These are phyloP conservation scores for Lepidium aucheri DNA, from an alignment of 345 rosid genomes.

Conservation along the genomic window DNA sequence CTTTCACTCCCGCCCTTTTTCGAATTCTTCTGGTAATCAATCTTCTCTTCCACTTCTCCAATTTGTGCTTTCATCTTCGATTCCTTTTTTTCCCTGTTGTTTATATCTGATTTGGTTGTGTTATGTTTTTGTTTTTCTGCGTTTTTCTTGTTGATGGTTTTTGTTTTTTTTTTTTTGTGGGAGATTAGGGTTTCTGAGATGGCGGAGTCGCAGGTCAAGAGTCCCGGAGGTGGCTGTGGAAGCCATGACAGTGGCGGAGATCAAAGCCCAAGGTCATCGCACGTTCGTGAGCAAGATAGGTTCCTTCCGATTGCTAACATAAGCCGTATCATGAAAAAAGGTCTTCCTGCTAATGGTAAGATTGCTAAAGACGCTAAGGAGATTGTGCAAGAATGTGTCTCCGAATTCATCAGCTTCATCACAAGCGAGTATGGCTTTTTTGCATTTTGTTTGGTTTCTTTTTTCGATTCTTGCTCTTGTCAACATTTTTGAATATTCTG, in stretches of 20 bases:
- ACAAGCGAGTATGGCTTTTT: conserved; percentile 75
- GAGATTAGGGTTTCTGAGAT: conserved; percentile 21
- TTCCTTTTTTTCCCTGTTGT: not conserved
- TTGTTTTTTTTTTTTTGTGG: not conserved
- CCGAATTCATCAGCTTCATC: conserved; percentile 93
- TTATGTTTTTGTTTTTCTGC: not conserved
- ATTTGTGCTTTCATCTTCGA: not conserved
- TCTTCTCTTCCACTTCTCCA: not conserved
- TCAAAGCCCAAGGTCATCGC: conserved; percentile 61
- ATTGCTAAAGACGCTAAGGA: conserved; percentile 98
- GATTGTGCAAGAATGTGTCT: conserved; percentile 92
- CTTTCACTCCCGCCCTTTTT: conserved; percentile 58
- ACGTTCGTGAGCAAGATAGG: conserved; percentile 88
- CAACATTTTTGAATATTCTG: not conserved
- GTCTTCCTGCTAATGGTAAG: conserved; percentile 86
- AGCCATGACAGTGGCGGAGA: conserved; percentile 90
- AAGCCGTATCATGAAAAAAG: conserved; percentile 91
- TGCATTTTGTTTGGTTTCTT: not conserved
- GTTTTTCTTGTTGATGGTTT: not conserved
- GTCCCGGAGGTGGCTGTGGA: conserved; percentile 54
- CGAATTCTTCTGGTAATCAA: conserved; percentile 25
- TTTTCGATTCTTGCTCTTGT: not conserved
- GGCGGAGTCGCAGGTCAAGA: conserved; percentile 33
- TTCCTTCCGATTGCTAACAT: conserved; percentile 91
- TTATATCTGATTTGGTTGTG: not conserved